Evolutionary conservation across 140 eudicot genomes (phyloP).

Genomic region (Ambrosia hybrid): DNA sequence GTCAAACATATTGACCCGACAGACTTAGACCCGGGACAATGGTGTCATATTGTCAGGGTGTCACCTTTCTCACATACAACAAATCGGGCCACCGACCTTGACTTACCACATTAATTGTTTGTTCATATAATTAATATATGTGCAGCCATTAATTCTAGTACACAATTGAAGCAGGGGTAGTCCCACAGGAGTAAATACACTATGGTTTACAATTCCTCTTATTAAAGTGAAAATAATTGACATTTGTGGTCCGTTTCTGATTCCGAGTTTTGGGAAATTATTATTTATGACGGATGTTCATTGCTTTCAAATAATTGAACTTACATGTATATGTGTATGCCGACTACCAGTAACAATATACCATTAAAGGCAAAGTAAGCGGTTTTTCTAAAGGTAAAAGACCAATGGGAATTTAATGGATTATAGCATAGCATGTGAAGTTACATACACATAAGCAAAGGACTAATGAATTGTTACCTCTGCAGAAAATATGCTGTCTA

Average conservation of each 20-base stretch:
- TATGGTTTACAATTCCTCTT: conserved; percentile 18
- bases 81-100: conserved; percentile 25
- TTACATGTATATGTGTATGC: conserved; percentile 18
- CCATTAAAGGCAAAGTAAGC: conserved; percentile 12
- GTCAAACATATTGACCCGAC: conserved; percentile 16
- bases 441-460: conserved; percentile 18
- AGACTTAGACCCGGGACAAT: conserved; percentile 8
- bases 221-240: conserved; percentile 30
- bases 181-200: conserved; percentile 36
- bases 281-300: conserved; percentile 17
- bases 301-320: conserved; percentile 18
- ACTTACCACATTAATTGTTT: conserved; percentile 27
- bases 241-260: conserved; percentile 36
- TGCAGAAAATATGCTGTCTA: conserved; percentile 67
- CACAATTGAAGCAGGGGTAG: conserved; percentile 27
- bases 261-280: conserved; percentile 24
- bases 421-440: conserved; percentile 25
- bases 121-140: conserved; percentile 23
- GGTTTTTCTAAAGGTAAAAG: conserved; percentile 20
- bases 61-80: conserved; percentile 22
- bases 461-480: conserved; percentile 52
- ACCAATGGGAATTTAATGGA: not conserved
- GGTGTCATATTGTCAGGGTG: not conserved
- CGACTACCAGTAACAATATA: conserved; percentile 3
- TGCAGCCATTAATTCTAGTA: conserved; percentile 24